Evolutionary conservation across 2,329 filamentous ascomycete genomes (phyloP), one percentile per base, ranked within the genome.

Genomic region (Trichoderma afroharzianum): DNA sequence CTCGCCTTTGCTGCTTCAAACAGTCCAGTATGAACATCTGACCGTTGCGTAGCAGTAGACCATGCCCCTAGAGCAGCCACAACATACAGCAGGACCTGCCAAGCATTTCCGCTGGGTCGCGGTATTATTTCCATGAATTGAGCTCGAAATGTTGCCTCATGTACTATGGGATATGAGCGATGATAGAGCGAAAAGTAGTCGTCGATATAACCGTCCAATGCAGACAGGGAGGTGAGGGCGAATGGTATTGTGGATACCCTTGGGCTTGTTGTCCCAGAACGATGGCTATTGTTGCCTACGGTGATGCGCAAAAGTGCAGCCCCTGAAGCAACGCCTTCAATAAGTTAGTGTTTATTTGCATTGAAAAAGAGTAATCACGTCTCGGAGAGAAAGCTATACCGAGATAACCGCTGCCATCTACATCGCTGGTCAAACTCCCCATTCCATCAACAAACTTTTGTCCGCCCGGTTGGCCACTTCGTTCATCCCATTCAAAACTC

Each of bases 101-200:
- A 81, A 14, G 78, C 80, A 58, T 24, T 75, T 73, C 32, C 75
- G 74, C 21, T 75, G 66, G 79, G 79, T 11, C 77, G 76, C 8
- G 78, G 75, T 39, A 78, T 75, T 26, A 80, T 74, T 77, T 73
- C 78, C 78, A 79, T 81, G 53, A 76, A 77, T 73, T 80, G 76
- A 12, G 79, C 82, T 24, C 82, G 78, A 70, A 85, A 85, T 0
- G 81, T 83, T 2, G 81, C 78, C 71, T 85, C 84, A 72, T 86
- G 83, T 3, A 86, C 74, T 32, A 85, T 80, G 0, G 84, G 85
- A 68, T 85, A 85, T 4, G 80, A 80, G 9, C 79, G 74, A 73
- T 86, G 83, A 72, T 84, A 85, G n/a, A 81, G 74, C 3, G 76
- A 75, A 71, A 86, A 86, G 72, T 85, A 86, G 4, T 79, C 78